A percentile compares a stretch with the other conserved stretches of the same genome.
Evolutionary conservation across 441 rosid genomes (phyloP).

Genomic region (Kokia cookei): DNA sequence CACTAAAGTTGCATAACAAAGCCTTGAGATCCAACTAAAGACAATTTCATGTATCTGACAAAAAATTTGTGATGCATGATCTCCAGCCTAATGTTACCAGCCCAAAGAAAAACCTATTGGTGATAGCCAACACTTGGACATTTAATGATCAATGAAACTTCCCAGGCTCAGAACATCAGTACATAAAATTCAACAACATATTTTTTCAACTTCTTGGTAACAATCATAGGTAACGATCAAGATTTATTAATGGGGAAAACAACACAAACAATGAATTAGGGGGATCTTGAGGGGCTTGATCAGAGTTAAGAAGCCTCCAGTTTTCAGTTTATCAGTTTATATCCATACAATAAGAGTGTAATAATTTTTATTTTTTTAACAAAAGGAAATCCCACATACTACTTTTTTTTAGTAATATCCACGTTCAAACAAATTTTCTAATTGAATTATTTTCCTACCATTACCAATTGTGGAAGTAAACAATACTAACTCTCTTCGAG

Average conservation of each 20-base stretch:
- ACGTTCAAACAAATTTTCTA: background rate
- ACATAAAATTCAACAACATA: background rate
- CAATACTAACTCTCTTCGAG: background rate
- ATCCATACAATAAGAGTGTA: background rate
- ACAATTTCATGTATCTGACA: constrained; percentile 1
- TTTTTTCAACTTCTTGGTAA: background rate
- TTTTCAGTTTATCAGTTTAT: background rate
- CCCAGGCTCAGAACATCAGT: background rate
- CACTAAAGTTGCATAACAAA: background rate
- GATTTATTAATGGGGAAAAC: background rate
- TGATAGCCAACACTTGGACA: background rate
- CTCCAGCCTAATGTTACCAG: background rate
- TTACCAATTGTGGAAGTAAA: background rate
- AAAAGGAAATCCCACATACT: background rate
- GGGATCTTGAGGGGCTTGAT: background rate
- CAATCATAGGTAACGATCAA: background rate
- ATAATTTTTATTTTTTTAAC: background rate
- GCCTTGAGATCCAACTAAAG: constrained; percentile 2
- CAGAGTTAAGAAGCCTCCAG: background rate
- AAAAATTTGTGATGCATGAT: background rate
- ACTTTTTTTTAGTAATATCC: background rate
- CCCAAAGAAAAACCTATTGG: background rate
- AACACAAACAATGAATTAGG: background rate
- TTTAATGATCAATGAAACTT: constrained; percentile 1
- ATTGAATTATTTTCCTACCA: background rate